Percentiles rank a stretch among this genome's conserved stretches.
Evolutionary conservation across 352 stramenopile species (phyloP).

Genomic region (Thalassiosira livingstoniorum): DNA sequence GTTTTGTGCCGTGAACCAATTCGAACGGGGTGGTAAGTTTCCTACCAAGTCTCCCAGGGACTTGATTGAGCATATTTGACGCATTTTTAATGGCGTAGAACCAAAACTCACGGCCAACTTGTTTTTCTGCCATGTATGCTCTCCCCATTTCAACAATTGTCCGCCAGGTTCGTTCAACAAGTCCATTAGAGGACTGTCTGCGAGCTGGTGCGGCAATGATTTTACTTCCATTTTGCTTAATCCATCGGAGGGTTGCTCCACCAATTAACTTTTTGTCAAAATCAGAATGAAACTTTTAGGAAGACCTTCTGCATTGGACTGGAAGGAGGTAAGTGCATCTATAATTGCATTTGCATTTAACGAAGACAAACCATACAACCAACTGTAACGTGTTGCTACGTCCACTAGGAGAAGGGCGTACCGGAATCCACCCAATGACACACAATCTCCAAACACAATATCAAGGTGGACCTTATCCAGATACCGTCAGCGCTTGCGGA

Average conservation of each 20-base stretch:
- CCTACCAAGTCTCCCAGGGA: slow-evolving; percentile 5
- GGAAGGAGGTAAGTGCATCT: slow-evolving; percentile 4
- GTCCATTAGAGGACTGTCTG: slow-evolving; percentile 31
- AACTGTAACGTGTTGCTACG: slow-evolving; percentile 8
- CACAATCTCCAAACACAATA: slow-evolving; percentile 28
- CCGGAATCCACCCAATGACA: neutral
- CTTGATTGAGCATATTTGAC: slow-evolving; percentile 15
- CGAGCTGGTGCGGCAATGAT: slow-evolving; percentile 16
- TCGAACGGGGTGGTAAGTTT: slow-evolving; percentile 16
- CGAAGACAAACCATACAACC: slow-evolving; percentile 15
- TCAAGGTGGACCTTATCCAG: slow-evolving; percentile 31
- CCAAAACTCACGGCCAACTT: slow-evolving; percentile 17
- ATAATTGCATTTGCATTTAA: slow-evolving; percentile 23
- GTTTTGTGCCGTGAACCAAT: slow-evolving; percentile 15
- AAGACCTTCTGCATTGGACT: neutral
- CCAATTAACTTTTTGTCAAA: too few species aligned
- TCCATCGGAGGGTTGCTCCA: slow-evolving; percentile 3
- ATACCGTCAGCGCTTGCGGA: slow-evolving; percentile 1
- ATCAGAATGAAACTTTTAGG: slow-evolving; percentile 14
- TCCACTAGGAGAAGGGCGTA: slow-evolving; percentile 34
- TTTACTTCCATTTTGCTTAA: neutral
- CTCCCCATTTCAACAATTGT: slow-evolving; percentile 21
- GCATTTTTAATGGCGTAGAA: slow-evolving; percentile 23
- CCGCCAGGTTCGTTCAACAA: slow-evolving; percentile 29
- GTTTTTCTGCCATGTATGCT: slow-evolving; percentile 32